Conservation (phyloP, 2,329 filamentous ascomycete genomes). For the Talaromyces sp. region DNA sequence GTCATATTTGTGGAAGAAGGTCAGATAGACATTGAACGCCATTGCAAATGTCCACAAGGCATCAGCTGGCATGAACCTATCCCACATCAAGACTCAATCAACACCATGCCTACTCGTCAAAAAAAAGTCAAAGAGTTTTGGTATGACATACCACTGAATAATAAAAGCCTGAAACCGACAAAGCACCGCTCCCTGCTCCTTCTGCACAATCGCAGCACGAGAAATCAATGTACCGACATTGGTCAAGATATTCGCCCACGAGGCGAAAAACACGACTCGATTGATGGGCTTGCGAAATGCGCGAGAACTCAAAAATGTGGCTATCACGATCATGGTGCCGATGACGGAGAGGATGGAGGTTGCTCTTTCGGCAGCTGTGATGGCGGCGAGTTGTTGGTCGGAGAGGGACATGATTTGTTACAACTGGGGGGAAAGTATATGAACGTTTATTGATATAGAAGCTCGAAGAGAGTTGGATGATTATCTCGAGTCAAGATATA, state of each 20-base stretch:
- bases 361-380: constrained; percentile 61
- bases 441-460: no score
- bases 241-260: constrained; percentile 72
- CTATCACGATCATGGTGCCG: constrained; percentile 66
- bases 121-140: neutral
- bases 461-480: neutral
- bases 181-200: constrained; percentile 48
- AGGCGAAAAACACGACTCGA: constrained; percentile 75
- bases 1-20: constrained; percentile 70
- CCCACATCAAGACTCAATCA: neutral
- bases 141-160: constrained; percentile 66
- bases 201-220: constrained; percentile 50
- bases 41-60: constrained; percentile 74
- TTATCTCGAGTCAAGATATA: neutral
- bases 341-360: constrained; percentile 66
- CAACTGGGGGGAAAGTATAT: neutral
- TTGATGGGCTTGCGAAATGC: constrained; percentile 84
- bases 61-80: constrained; percentile 72
- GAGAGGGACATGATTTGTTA: constrained; percentile 23
- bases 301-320: constrained; percentile 62
- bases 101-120: neutral
- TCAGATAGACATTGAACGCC: constrained; percentile 78
- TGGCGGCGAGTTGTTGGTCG: constrained; percentile 43
- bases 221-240: constrained; percentile 74
- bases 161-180: constrained; percentile 74